A percentile compares a stretch with the other conserved stretches of the same genome.
phyloP scores from a whole-genome alignment of 768 basidiomycete species.

The Kwoniella sp. region DNA sequence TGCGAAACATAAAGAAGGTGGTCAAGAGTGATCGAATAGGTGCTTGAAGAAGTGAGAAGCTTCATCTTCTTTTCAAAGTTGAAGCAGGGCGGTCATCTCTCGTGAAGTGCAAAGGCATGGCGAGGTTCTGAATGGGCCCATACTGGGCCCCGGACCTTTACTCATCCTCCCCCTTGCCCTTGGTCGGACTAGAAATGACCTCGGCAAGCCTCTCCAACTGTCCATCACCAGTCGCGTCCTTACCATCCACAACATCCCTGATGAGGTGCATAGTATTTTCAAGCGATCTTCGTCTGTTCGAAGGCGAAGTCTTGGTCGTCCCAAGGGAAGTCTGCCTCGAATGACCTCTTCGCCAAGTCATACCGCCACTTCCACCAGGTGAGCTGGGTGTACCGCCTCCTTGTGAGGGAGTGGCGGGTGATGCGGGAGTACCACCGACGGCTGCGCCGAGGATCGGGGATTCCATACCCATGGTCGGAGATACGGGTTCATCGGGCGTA shows the following conservation, averaged over 20 bases:
- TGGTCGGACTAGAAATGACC: conserved; percentile 50
- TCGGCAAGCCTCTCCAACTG: conserved; percentile 54
- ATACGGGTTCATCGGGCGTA: conserved; percentile 44
- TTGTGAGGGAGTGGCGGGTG: conserved; percentile 20
- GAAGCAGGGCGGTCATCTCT: no score
- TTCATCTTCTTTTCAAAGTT: no score
- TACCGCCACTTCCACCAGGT: conserved; percentile 36
- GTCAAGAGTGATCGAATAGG: no score
- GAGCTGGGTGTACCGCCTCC: conserved; percentile 20
- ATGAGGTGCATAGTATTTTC: conserved; percentile 96
- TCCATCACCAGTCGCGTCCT: conserved; percentile 58
- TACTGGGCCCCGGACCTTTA: no score
- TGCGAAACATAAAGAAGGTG: no score
- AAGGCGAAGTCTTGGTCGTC: conserved; percentile 93
- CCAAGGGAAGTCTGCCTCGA: conserved; percentile 80
- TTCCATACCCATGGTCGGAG: conserved; percentile 20
- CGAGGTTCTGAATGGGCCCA: no score
- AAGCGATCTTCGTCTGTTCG: conserved; percentile 83
- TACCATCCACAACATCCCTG: conserved; percentile 85
- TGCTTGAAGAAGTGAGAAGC: no score
- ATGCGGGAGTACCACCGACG: conserved; percentile 2
- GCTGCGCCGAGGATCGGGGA: conserved; percentile 10
- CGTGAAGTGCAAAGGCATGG: no score
- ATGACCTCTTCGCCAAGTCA: conserved; percentile 59
- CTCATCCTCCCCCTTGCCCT: conserved; percentile 18